phyloP scores from a whole-genome alignment of 371 early-diverging fungal species.

The Haplosporangium sp. region DNA sequence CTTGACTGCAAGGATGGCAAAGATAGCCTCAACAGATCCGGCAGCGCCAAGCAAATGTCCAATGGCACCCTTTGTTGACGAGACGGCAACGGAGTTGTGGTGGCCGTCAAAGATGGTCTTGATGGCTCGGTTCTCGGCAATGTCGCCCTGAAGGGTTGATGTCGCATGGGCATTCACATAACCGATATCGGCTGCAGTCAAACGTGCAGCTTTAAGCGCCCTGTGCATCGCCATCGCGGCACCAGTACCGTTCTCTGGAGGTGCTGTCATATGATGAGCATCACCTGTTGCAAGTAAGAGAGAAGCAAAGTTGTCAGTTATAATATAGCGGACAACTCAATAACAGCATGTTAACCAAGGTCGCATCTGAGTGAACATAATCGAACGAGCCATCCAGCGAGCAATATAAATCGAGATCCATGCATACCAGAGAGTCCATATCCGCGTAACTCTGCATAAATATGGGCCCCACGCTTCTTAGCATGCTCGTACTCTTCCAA shows the following conservation, averaged over 20 bases:
- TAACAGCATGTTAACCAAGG: too few species aligned
- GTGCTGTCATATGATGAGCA: conserved; percentile 95
- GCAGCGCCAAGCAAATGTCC: conserved; percentile 97
- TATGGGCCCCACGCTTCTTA: conserved; percentile 80
- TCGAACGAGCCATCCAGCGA: background rate
- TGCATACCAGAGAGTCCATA: conserved; percentile 84
- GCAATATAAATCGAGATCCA: background rate
- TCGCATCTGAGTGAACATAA: too few species aligned
- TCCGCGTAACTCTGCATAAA: conserved; percentile 91
- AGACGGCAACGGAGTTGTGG: conserved; percentile 72
- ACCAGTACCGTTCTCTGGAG: conserved; percentile 87
- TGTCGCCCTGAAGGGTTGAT: conserved; percentile 82
- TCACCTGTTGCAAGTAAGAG: conserved; percentile 64
- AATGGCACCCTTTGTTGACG: conserved; percentile 91
- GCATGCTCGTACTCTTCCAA: conserved; percentile 95
- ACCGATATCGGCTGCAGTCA: conserved; percentile 73
- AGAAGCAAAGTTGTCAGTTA: too few species aligned
- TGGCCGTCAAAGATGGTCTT: conserved; percentile 75
- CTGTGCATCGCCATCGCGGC: conserved; percentile 88
- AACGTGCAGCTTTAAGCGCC: conserved; percentile 74
- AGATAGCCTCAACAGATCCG: conserved; percentile 94
- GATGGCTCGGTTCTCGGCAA: conserved; percentile 86
- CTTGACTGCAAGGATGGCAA: conserved; percentile 81
- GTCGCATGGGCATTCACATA: conserved; percentile 98
- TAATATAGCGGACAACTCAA: too few species aligned